Percentiles rank a stretch among this genome's conserved stretches.
Conservation (phyloP, 2,329 filamentous ascomycete genomes). For the Nemania diffusa region DNA sequence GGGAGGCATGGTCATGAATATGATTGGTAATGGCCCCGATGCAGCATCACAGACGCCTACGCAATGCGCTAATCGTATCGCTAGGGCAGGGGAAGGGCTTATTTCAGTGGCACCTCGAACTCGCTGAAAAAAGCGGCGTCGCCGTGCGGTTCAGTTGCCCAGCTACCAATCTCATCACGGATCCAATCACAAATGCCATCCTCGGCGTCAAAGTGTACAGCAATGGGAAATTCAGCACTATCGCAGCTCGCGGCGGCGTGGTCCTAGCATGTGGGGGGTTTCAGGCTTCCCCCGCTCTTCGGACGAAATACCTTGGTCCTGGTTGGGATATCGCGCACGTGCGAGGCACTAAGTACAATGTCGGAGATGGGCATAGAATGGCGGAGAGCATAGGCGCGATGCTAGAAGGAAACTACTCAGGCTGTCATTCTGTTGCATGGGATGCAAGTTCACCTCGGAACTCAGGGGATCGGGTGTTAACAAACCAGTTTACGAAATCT, state of each 20-base stretch:
- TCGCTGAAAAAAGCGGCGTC: conserved; percentile 36
- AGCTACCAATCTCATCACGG: conserved; percentile 35
- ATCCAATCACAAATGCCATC: conserved; percentile 36
- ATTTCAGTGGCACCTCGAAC: conserved; percentile 41
- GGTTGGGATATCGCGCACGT: conserved; percentile 72
- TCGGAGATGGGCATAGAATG: conserved; percentile 65
- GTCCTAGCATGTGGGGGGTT: conserved; percentile 72
- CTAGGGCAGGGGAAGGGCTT: conserved; percentile 41
- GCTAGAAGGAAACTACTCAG: conserved; percentile 68
- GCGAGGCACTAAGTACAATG: conserved; percentile 72
- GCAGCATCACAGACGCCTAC: background rate
- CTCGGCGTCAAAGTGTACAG: conserved; percentile 36
- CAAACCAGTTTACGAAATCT: conserved; percentile 75
- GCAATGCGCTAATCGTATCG: conserved; percentile 9
- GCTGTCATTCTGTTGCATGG: conserved; percentile 73
- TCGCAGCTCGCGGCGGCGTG: conserved; percentile 51
- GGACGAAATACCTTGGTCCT: conserved; percentile 63
- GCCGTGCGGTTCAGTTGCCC: conserved; percentile 34
- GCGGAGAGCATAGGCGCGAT: conserved; percentile 64
- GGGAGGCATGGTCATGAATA: conserved; percentile 68
- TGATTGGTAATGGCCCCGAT: conserved; percentile 25
- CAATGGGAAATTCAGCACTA: conserved; percentile 26
- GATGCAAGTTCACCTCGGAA: conserved; percentile 68
- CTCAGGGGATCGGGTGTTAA: conserved; percentile 65
- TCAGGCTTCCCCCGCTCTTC: conserved; percentile 68